Base-by-base conservation (phyloP, 1,139 yeast species). In the Hemisphaericaspora lyxosophila region DNA sequence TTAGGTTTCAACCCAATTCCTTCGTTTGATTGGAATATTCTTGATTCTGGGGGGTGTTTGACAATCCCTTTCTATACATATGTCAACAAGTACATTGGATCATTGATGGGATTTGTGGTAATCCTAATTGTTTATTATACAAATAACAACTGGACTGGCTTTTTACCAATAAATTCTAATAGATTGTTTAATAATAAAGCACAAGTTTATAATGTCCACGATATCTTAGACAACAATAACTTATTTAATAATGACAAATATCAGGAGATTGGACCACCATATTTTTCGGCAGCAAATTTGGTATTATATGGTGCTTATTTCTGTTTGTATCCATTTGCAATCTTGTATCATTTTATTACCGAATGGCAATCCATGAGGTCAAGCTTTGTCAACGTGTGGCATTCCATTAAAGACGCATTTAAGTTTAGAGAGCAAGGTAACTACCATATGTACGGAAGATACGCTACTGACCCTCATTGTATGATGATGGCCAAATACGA, bases 331-430 rank as follows among this genome's bases (percentile, higher is more conserved):
- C 75, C 75, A 0, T 69, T 69, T 53, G 70, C 73, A 2, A 61
- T 69, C 12, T 38, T 68, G 2, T 71, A 70, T 45, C 67, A 67
- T 40, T 45, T 65, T 26, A 13, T 18, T 3, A 34, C 36, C n/a
- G 76, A 71, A 46, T 70, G 76, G 76, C 55, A 54, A n/a, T 62
- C 74, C 2, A 67, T 68, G 67, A 66, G 62, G 34, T 46, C 59
- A 14, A 66, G 74, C 42, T 69, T 70, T 39, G 49, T 50, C 12
- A 68, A 66, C 45, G 64, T 71, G 5, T 62, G 63, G 52, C 49
- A 48, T 12, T 59, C 73, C 1, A 36, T 70, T 5, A 47, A 44
- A 25, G 71, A 63, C 27, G 54, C 69, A 1, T 59, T 67, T 34
- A 47, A 48, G 12, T 45, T 47, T n/a, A 46, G 50, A 8, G 33